These are phyloP conservation scores for Candida tibetensis DNA, from an alignment of 805 yeast genomes.

Conservation along the genomic window DNA sequence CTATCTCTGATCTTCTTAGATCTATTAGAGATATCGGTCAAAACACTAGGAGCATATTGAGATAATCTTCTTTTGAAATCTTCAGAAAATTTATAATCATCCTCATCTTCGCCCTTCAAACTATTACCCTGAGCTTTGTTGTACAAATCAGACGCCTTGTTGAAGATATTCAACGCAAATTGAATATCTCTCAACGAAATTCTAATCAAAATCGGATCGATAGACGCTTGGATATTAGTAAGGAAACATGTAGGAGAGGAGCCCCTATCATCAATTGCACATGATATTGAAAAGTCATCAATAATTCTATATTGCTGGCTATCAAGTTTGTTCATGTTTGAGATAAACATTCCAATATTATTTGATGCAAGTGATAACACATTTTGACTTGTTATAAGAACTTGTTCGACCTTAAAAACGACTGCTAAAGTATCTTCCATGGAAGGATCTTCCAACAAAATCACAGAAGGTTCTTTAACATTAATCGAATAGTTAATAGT, in stretches of 20 bases:
- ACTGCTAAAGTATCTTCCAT: conserved; percentile 74
- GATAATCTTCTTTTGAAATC: conserved; percentile 60
- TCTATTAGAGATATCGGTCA: conserved; percentile 46
- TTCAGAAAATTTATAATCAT: conserved; percentile 49
- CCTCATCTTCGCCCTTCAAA: conserved; percentile 13
- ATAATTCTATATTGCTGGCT: conserved; percentile 65
- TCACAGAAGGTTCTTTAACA: conserved; percentile 71
- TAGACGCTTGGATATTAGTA: conserved; percentile 62
- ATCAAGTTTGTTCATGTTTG: conserved; percentile 68
- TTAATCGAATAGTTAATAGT: conserved; percentile 58
- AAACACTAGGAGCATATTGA: conserved; percentile 66
- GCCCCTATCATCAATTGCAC: conserved; percentile 69
- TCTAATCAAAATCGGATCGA: conserved; percentile 79
- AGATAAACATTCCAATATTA: conserved; percentile 83
- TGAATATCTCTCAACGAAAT: conserved; percentile 84
- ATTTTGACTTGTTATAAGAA: conserved; percentile 65
- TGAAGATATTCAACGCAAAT: conserved; percentile 70
- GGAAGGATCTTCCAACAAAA: conserved; percentile 77
- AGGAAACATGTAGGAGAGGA: conserved; percentile 56
- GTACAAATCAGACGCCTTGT: conserved; percentile 63
- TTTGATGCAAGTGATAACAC: conserved; percentile 64
- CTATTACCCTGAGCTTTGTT: conserved; percentile 19
- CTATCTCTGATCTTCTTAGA: conserved; percentile 13
- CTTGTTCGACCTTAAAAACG: conserved; percentile 83
- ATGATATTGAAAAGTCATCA: conserved; percentile 83